Base-by-base conservation (phyloP, 2,329 filamentous ascomycete genomes). In the Aspergillus aculeatus region DNA sequence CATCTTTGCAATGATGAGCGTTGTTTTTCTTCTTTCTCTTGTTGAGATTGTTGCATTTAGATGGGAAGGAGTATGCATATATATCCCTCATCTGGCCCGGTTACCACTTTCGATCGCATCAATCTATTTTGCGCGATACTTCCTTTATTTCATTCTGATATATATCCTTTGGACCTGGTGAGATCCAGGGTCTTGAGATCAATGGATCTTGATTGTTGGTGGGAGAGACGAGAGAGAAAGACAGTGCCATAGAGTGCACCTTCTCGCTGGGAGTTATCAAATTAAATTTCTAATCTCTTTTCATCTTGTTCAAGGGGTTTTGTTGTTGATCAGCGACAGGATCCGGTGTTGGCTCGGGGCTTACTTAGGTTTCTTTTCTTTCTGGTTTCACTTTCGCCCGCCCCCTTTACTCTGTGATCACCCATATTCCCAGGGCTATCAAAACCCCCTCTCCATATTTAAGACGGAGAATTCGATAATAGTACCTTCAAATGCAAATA, bases 41-140 rank as follows among this genome's bases (percentile, higher is more conserved):
- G 58, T 58, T 66, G 62, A 65, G 57, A 56, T 66, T 65, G 58
- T 60, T 69, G 68, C 67, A 72, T 70, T 69, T 71, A 71, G 66
- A 69, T 68, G 60, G 64, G 64, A 66, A 60, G 66, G 66, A 68
- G 65, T 65, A 65, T 64, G 62, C 64, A 69, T 69, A 66, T 67
- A 60, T 67, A 60, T 66, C 63, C 64, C 60, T 68, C 59, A 62
- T 62, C 64, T 62, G 65, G 55, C 52, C 61, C 60, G 41, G 53
- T 61, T 60, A 57, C 44, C 49, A 53, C 49, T 52, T 41, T 50
- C 5, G 21, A 48, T 57, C 47, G 50, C 57, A 56, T 62, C 47
- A 32, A 57, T 56, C 47, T 53, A 44, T 35, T 47, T 51, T 50
- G 56, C 48, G 38, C 38, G 38, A 35, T 56, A 60, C 14, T 47